Evolutionary conservation across 805 yeast species (phyloP).

Genomic region (Candida khao-thaluensis): DNA sequence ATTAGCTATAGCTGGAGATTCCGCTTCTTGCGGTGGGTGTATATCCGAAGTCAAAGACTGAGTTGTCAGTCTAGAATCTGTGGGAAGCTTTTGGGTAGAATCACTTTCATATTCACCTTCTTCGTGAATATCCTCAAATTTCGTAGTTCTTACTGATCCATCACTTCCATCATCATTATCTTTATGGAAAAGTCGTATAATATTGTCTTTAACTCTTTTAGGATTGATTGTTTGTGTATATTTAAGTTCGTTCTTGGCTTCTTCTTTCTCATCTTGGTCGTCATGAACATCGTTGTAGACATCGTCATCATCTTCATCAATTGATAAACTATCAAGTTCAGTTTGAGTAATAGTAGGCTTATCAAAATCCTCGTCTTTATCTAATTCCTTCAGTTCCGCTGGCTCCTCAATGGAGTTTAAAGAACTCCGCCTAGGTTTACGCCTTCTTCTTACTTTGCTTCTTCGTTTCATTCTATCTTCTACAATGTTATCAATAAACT

Average conservation of each 20-base stretch:
- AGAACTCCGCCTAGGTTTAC: not conserved
- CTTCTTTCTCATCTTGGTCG: not conserved
- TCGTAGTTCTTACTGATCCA: constrained; percentile 13
- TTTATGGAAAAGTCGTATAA: constrained; percentile 14
- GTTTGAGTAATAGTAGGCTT: constrained; percentile 5
- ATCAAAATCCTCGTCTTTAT: constrained; percentile 4
- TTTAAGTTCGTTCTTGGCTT: constrained; percentile 2
- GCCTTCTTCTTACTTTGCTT: constrained; percentile 3
- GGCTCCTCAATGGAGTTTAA: not conserved
- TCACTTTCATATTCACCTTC: constrained; percentile 6
- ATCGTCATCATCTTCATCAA: constrained; percentile 5
- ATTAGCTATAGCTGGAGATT: too few relatives aligned
- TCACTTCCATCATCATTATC: constrained; percentile 16
- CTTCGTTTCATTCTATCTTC: constrained; percentile 3
- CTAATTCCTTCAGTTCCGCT: constrained; percentile 4
- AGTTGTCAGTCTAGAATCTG: too few relatives aligned
- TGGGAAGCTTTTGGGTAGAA: constrained; percentile 9
- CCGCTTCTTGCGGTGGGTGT: too few relatives aligned
- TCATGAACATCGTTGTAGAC: not conserved
- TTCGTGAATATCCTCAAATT: constrained; percentile 8
- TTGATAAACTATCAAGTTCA: constrained; percentile 1
- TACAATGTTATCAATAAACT: not conserved
- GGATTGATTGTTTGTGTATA: constrained; percentile 14
- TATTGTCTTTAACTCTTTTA: constrained; percentile 8
- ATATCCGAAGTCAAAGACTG: too few relatives aligned